Evolutionary conservation across 2,329 filamentous ascomycete species (phyloP), one percentile per base, ranked within the genome.

Genomic region (Arthrinium phaeospermum): DNA sequence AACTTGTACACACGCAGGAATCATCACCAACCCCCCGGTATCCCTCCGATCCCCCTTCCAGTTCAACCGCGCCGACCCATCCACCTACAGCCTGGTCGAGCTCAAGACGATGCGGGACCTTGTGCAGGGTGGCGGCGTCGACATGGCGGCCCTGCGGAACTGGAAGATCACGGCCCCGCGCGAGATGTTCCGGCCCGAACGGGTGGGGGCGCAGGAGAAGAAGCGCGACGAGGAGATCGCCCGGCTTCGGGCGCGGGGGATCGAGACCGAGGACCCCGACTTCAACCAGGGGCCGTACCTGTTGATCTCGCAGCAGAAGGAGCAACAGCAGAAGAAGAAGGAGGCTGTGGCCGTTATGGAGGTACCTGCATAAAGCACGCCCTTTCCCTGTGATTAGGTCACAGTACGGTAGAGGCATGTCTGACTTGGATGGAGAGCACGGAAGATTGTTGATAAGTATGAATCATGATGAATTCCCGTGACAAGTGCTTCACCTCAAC

Each of bases 1-100:
- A 10, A 37, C 37, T 37, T 37, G 8, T 37, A 37, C 46, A 2
- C 22, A 22, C 19, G 12, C 49, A 53, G 49, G 49, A 53, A 53
- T 53, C 13, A 53, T 53, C 49, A 53, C 49, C n/a, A 53, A 53
- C 12, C 49, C 49, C 49, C 49, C 49, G 4, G 49, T 53, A 4
- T 53, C 49, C 49, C 49, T 53, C 49, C 49, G 49, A 8, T 27
- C 49, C 24, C 49, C 49, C 49, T 53, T 53, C 49, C 49, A 14
- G 49, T 53, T 53, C n/a, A n/a, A 53, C 49, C 49, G 49, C n/a
- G n/a, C 49, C n/a, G 49, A 53, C 49, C 49, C 49, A n/a, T 53
- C 49, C 12, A 13, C n/a, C 12, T 53, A 53, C 49, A 53, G 49
- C 49, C 49, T 53, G 49, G 49, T 53, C 4, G 49, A 53, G 49